Conservation (phyloP, 768 basidiomycete species). For the Clitopilus passeckerianus region DNA sequence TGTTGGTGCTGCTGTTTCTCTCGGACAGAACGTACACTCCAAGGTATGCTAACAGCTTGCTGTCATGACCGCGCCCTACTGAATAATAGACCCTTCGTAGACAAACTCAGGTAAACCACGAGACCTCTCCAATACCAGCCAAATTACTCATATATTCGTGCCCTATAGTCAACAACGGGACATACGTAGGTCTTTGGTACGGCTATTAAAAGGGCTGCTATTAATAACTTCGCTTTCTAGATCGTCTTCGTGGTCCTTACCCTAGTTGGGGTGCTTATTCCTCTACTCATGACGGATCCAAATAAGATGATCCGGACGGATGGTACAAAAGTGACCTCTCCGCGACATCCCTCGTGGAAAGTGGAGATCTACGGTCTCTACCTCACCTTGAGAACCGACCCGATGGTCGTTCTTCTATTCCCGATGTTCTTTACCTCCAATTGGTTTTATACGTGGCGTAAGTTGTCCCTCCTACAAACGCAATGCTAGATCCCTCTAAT, state of each 20-base stretch:
- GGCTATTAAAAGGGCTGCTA: neutral
- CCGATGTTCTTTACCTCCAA: constrained; percentile 85
- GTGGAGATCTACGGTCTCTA: constrained; percentile 68
- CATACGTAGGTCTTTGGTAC: constrained; percentile 49
- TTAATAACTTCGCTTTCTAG: constrained; percentile 27
- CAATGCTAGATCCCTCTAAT: constrained; percentile 3
- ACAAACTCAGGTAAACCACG: constrained; percentile 29
- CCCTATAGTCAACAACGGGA: constrained; percentile 57
- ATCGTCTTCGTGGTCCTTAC: constrained; percentile 75
- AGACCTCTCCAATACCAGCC: neutral
- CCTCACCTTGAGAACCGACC: constrained; percentile 64
- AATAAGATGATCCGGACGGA: constrained; percentile 69
- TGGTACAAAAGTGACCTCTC: constrained; percentile 59
- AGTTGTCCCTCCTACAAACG: constrained; percentile 15
- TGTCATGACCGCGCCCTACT: constrained; percentile 1
- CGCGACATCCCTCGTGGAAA: constrained; percentile 73
- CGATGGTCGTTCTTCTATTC: constrained; percentile 68
- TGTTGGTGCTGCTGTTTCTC: constrained; percentile 70
- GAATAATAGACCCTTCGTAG: constrained; percentile 4
- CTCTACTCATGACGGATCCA: constrained; percentile 69
- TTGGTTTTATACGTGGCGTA: constrained; percentile 86
- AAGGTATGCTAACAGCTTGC: constrained; percentile 31
- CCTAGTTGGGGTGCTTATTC: constrained; percentile 60
- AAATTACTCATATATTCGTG: constrained; percentile 1
- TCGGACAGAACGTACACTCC: constrained; percentile 67